Conservation (phyloP, 2,329 filamentous ascomycete species). For the Fusarium secorum region DNA sequence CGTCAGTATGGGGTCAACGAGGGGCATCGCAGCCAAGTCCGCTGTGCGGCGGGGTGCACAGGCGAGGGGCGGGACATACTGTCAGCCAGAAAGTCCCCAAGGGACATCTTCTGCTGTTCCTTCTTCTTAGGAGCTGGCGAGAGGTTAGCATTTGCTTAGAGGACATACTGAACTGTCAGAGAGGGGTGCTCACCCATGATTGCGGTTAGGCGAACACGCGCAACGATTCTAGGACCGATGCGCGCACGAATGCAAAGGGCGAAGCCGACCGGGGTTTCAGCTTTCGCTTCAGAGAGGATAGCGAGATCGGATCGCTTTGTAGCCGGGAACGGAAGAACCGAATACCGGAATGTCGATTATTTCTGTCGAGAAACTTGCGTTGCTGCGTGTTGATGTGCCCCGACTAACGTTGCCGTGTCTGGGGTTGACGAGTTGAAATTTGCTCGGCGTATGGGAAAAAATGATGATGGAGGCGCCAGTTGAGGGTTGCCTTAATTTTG, state of each 20-base stretch:
- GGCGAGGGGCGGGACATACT: conserved; percentile 66
- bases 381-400: conserved; percentile 45
- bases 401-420: conserved; percentile 52
- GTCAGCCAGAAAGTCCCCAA: conserved; percentile 94
- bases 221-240: conserved; percentile 54
- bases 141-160: conserved; percentile 16
- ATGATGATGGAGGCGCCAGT: conserved; percentile 47
- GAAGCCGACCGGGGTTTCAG: conserved; percentile 44
- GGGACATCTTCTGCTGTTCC: conserved; percentile 95
- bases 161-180: background rate
- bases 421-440: conserved; percentile 55
- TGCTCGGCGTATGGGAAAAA: conserved; percentile 52
- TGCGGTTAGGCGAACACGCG: conserved; percentile 61
- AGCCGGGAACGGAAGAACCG: conserved; percentile 8
- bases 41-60: conserved; percentile 34
- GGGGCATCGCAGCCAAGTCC: conserved; percentile 31
- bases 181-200: conserved; percentile 64
- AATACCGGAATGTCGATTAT: conserved; percentile 1
- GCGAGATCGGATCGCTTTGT: conserved; percentile 16
- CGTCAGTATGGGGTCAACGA: conserved; percentile 40
- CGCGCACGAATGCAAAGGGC: conserved; percentile 47
- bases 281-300: conserved; percentile 34
- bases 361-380: conserved; percentile 31
- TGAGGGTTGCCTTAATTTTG: conserved; percentile 57
- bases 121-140: conserved; percentile 85